Evolutionary conservation across 805 yeast species (phyloP).

Genomic region (Saccharomycopsis babjevae): DNA sequence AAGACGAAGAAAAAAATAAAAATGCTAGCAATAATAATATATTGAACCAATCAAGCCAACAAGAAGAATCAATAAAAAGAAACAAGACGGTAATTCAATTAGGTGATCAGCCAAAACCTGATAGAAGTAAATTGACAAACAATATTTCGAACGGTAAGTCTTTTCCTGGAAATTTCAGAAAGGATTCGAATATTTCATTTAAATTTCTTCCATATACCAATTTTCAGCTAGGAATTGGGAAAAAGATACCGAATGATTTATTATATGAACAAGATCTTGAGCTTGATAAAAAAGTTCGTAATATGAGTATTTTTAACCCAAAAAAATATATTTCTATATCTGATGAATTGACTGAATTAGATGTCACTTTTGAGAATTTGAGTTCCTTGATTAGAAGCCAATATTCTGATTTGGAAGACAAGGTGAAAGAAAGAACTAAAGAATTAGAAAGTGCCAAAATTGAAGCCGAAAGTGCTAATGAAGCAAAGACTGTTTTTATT

Average conservation of each 20-base stretch:
- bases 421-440: slow-evolving; percentile 76
- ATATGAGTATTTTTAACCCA: slow-evolving; percentile 11
- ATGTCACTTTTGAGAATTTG: slow-evolving; percentile 87
- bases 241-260: not conserved
- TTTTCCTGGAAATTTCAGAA: not conserved
- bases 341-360: slow-evolving; percentile 82
- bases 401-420: slow-evolving; percentile 74
- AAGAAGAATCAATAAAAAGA: not conserved
- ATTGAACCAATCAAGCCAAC: not conserved
- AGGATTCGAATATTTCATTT: not conserved
- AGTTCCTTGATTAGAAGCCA: slow-evolving; percentile 78
- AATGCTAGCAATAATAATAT: no score
- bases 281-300: not conserved
- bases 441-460: slow-evolving; percentile 83
- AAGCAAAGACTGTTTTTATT: slow-evolving; percentile 88
- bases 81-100: not conserved
- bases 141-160: not conserved
- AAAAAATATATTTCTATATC: slow-evolving; percentile 11
- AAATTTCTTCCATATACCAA: slow-evolving; percentile 12
- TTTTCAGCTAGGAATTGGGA: slow-evolving; percentile 10
- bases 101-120: not conserved
- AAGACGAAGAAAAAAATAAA: not conserved
- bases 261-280: not conserved
- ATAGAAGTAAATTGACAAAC: not conserved
- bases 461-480: slow-evolving; percentile 91